Conservation (phyloP, 352 stramenopile species). For the Blastocystis sp. region DNA sequence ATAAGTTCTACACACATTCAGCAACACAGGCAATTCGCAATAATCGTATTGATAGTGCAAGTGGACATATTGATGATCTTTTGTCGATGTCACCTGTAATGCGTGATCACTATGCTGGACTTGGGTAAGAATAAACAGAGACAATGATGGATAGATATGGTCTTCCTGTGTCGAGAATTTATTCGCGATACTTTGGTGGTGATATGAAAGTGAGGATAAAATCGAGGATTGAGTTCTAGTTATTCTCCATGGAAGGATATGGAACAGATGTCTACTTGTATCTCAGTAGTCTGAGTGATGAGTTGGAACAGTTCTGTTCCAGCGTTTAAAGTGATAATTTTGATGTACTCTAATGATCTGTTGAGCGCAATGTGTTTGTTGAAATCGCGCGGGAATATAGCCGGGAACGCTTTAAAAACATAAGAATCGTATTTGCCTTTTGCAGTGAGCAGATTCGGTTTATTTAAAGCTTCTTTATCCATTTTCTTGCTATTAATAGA, state of each 20-base stretch:
- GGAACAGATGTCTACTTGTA: slow-evolving; percentile 86
- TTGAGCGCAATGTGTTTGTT: slow-evolving; percentile 30
- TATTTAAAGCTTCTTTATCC: too few relatives aligned
- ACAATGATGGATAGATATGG: slow-evolving; percentile 77
- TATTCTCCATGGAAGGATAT: slow-evolving; percentile 85
- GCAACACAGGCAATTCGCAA: slow-evolving; percentile 30
- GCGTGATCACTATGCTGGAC: slow-evolving; percentile 64
- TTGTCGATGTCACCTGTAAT: slow-evolving; percentile 58
- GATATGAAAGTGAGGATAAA: slow-evolving; percentile 80
- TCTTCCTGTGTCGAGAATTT: slow-evolving; percentile 82
- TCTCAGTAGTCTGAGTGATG: slow-evolving; percentile 82
- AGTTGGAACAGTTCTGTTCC: slow-evolving; percentile 77
- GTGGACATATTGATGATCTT: slow-evolving; percentile 61
- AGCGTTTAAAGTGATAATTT: slow-evolving; percentile 15
- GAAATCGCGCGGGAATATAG: background rate
- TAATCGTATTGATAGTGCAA: slow-evolving; percentile 59
- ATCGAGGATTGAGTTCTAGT: slow-evolving; percentile 13
- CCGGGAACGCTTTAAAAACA: background rate
- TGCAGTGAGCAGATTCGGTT: background rate
- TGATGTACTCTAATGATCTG: slow-evolving; percentile 4
- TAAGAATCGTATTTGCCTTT: slow-evolving; percentile 21
- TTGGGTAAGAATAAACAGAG: background rate
- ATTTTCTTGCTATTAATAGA: background rate
- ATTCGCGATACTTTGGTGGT: slow-evolving; percentile 86
- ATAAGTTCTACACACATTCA: slow-evolving; percentile 67